Evolutionary conservation across 345 rosid genomes (phyloP).

Genomic region (Mallotus nudiflorus): DNA sequence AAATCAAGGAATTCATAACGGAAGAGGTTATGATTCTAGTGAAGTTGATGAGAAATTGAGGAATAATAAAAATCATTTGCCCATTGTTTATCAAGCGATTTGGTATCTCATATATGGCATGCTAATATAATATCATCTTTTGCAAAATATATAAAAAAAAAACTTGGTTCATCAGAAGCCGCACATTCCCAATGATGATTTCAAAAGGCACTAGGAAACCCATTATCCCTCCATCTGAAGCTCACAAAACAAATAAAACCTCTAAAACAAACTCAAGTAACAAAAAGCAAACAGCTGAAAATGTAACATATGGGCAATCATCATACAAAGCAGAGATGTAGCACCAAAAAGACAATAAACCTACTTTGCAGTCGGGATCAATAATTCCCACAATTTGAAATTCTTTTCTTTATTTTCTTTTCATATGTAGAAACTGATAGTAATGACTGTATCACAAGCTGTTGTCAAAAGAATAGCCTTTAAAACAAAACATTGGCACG

Average conservation of each 20-base stretch:
- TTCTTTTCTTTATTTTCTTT: neutral
- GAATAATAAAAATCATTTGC: neutral
- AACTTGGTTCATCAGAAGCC: neutral
- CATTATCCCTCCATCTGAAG: slow-evolving; percentile 2
- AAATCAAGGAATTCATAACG: neutral
- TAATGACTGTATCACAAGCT: neutral
- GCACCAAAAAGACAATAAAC: neutral
- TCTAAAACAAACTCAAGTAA: neutral
- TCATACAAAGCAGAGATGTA: neutral
- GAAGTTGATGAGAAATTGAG: neutral
- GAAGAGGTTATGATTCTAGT: neutral
- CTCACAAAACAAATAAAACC: neutral
- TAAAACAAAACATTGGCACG: neutral
- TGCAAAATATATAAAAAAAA: no score
- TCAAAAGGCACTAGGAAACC: neutral
- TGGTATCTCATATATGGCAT: neutral
- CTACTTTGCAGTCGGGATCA: neutral
- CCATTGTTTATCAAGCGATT: neutral
- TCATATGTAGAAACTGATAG: neutral
- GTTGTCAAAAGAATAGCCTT: neutral
- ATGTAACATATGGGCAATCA: neutral
- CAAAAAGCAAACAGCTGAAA: neutral
- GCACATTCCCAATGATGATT: neutral
- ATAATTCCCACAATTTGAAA: neutral
- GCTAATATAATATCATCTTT: no score